These are phyloP conservation scores for Globisporangium carolinianum DNA, from an alignment of 352 stramenopile species.

Conservation along the genomic window DNA sequence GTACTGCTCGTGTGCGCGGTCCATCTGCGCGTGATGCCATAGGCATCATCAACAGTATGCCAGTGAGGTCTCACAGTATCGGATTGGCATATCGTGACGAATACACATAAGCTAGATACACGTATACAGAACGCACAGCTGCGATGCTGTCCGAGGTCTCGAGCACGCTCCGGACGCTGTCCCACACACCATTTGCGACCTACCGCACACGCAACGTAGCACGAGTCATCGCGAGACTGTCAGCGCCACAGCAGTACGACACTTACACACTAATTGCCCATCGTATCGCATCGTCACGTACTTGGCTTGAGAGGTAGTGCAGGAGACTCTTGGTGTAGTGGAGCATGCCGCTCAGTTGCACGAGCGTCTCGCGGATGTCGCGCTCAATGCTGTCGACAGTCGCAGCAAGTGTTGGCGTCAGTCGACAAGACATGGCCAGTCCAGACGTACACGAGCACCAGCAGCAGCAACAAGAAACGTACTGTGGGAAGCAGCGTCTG, in stretches of 20 bases:
- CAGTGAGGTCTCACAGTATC: too few species aligned
- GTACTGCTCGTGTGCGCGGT: constrained; percentile 50
- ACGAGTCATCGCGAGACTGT: too few species aligned
- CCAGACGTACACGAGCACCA: too few species aligned
- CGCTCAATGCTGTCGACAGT: constrained; percentile 30
- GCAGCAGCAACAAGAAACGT: constrained; percentile 8
- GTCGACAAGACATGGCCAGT: too few species aligned
- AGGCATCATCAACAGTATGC: neutral
- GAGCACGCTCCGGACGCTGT: constrained; percentile 13
- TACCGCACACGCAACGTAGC: constrained; percentile 2
- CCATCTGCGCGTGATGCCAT: constrained; percentile 33
- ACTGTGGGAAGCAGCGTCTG: constrained; percentile 38
- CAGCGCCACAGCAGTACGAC: too few species aligned
- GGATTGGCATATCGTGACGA: constrained; percentile 3
- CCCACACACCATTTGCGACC: constrained; percentile 22
- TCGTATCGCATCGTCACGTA: constrained; percentile 6
- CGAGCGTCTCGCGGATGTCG: constrained; percentile 30
- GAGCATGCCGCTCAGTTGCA: constrained; percentile 66
- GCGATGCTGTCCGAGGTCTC: constrained; percentile 16
- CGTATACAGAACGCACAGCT: constrained; percentile 1
- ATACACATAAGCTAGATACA: neutral
- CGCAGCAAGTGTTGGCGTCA: neutral
- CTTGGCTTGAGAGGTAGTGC: constrained; percentile 63
- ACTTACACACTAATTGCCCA: too few species aligned
- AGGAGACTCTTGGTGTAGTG: constrained; percentile 69